phyloP scores from a whole-genome alignment of 78 protist species.

The Chrysochromulina tobinii region DNA sequence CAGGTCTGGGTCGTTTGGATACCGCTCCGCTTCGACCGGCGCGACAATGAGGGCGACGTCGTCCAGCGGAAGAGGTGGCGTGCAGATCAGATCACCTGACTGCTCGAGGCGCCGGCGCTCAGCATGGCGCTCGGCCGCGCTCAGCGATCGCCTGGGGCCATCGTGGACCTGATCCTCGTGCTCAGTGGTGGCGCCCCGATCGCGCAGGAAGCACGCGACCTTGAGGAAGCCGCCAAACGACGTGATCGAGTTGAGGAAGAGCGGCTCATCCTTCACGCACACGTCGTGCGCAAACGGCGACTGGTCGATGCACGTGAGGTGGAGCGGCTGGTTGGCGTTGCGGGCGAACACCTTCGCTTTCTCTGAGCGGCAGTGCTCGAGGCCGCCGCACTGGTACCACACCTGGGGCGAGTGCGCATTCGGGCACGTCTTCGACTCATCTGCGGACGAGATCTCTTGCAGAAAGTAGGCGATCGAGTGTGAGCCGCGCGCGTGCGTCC shows the following conservation, averaged over 20 bases:
- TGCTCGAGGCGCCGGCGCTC: neutral
- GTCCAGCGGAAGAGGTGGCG: neutral
- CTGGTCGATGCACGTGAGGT: neutral
- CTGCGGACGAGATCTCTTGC: neutral
- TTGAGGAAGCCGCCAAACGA: neutral
- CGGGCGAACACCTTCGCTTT: too few species aligned
- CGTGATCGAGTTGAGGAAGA: neutral
- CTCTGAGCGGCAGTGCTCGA: neutral
- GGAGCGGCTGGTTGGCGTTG: neutral
- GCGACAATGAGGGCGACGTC: neutral
- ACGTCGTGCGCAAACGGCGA: neutral
- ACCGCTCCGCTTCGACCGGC: neutral
- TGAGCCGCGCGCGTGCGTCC: neutral
- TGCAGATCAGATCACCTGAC: neutral
- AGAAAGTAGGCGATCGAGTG: neutral
- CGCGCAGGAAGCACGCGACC: neutral
- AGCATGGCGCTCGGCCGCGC: neutral
- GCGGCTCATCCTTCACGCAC: neutral
- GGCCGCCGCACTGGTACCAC: neutral
- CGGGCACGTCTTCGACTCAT: neutral
- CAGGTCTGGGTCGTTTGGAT: neutral
- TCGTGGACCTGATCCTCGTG: too few species aligned
- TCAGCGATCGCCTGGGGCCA: too few species aligned
- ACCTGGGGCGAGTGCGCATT: neutral
- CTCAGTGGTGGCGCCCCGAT: neutral